These are phyloP conservation scores for Hippophae gyantsensis DNA, from an alignment of 306 rosid genomes.

Conservation along the genomic window DNA sequence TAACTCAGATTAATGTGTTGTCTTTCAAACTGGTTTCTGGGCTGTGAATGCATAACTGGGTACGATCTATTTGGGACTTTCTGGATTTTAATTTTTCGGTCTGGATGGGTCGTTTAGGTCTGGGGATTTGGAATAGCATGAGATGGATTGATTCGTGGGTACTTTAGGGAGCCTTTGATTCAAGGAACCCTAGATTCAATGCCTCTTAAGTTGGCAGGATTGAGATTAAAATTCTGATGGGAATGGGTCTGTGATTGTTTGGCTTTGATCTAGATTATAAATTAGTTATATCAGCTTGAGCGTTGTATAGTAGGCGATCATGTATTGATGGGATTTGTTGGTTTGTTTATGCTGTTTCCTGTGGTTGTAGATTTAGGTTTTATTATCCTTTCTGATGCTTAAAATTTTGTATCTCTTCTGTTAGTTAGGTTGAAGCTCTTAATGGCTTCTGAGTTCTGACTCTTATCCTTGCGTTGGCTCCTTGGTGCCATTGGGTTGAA, in stretches of 20 bases:
- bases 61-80: slow-evolving; percentile 36
- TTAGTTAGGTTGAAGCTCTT: slow-evolving; percentile 5
- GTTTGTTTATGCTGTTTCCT: slow-evolving; percentile 6
- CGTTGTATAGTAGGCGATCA: slow-evolving; percentile 9
- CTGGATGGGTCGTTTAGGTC: slow-evolving; percentile 2
- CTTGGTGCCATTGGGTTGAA: slow-evolving; percentile 3
- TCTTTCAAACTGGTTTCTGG: slow-evolving; percentile 6
- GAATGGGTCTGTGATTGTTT: slow-evolving; percentile 4
- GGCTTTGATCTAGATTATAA: slow-evolving; percentile 19
- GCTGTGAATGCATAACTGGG: slow-evolving; percentile 16
- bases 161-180: slow-evolving; percentile 8
- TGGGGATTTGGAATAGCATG: slow-evolving; percentile 9
- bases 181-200: slow-evolving; percentile 44
- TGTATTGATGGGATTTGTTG: slow-evolving; percentile 11
- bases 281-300: slow-evolving; percentile 12
- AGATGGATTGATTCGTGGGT: slow-evolving; percentile 5
- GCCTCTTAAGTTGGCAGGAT: slow-evolving; percentile 19
- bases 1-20: slow-evolving; percentile 40
- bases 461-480: slow-evolving; percentile 1
- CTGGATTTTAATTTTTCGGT: slow-evolving; percentile 15
- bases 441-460: background rate
- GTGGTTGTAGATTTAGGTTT: slow-evolving; percentile 15
- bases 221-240: background rate
- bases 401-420: no score
- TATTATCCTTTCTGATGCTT: background rate